These are phyloP conservation scores for Starmerella tilneyi DNA, from an alignment of 805 yeast genomes.

Conservation along the genomic window DNA sequence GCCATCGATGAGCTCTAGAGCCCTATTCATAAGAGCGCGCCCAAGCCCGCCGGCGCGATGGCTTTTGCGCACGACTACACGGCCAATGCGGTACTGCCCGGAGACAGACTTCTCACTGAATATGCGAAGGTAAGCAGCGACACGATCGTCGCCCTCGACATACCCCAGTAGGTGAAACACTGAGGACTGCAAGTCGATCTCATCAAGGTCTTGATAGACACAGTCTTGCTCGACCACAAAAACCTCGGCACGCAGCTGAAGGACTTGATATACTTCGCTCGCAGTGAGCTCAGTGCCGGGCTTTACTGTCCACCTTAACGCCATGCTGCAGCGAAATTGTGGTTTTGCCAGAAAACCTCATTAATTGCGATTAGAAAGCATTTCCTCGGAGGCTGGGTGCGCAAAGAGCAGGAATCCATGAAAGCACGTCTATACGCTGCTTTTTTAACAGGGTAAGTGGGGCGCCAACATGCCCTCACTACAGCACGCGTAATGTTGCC, in stretches of 20 bases:
- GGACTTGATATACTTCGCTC: slow-evolving; percentile 15
- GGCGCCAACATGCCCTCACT: too few relatives aligned
- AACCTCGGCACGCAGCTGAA: slow-evolving; percentile 21
- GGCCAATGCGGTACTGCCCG: slow-evolving; percentile 17
- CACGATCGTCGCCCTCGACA: slow-evolving; percentile 2
- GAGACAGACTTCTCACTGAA: slow-evolving; percentile 10
- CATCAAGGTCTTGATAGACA: slow-evolving; percentile 24
- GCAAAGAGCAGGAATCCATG: too few relatives aligned
- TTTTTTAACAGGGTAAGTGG: too few relatives aligned
- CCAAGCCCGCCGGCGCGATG: slow-evolving; percentile 21
- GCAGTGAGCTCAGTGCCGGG: slow-evolving; percentile 16
- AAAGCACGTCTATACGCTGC: too few relatives aligned
- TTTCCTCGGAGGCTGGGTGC: too few relatives aligned
- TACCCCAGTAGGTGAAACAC: slow-evolving; percentile 18
- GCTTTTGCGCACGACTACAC: slow-evolving; percentile 18
- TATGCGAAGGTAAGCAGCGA: slow-evolving; percentile 15
- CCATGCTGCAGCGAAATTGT: not conserved
- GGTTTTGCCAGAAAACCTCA: too few relatives aligned
- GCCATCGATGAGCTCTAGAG: slow-evolving; percentile 6
- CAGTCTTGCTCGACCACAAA: slow-evolving; percentile 26
- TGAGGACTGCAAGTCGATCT: slow-evolving; percentile 15
- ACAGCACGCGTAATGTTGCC: too few relatives aligned
- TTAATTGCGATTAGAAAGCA: slow-evolving; percentile 5
- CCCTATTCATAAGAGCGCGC: slow-evolving; percentile 10
- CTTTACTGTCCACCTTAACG: slow-evolving; percentile 12